Evolutionary conservation across 2,329 filamentous ascomycete genomes (phyloP), one percentile per base, ranked within the genome.

Genomic region (Alternaria panax): DNA sequence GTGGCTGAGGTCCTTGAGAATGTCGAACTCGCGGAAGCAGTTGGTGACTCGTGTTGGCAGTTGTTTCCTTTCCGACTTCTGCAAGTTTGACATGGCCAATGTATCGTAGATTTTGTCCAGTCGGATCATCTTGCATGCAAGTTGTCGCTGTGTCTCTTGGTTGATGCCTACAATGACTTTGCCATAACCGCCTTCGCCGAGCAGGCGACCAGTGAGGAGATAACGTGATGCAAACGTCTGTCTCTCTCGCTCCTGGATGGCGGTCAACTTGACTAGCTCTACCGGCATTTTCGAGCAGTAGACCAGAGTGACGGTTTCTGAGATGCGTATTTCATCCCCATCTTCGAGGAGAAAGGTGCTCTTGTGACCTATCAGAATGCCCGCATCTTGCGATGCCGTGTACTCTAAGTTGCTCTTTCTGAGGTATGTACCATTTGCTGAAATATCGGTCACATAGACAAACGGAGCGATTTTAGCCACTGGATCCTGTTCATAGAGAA

Each of bases 101-200:
- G 56, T 59, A 25, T 60, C 51, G 48, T 68, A 68, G 2, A 72
- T 52, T n/a, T 57, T 63, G 42, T 66, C 78, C 2, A 90, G 68
- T 53, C 85, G 80, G 51, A 91, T 79, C 8, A 91, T 76, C 68
- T 92, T 92, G 79, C 90, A 92, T 11, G 88, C 89, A 20, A 91
- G 64, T 67, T 92, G 90, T 55, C 81, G 82, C 36, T 82, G 80
- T 0, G 84, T 85, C 7, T 73, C 74, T 24, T 79, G 72, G 16
- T 90, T 82, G 3, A 83, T 71, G 5, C 84, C 86, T 9, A 88
- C 78, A 55, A 85, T 82, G 3, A 90, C 85, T 41, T 77, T 77
- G 8, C 85, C 85, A 68, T 82, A 82, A 2, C 79, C 81, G 6
- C 88, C 88, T 32, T 75, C 69, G 5, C 88, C 87, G 24, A 90